Conservation (phyloP, 148 eudicot genomes). For the Polygonum aviculare region DNA sequence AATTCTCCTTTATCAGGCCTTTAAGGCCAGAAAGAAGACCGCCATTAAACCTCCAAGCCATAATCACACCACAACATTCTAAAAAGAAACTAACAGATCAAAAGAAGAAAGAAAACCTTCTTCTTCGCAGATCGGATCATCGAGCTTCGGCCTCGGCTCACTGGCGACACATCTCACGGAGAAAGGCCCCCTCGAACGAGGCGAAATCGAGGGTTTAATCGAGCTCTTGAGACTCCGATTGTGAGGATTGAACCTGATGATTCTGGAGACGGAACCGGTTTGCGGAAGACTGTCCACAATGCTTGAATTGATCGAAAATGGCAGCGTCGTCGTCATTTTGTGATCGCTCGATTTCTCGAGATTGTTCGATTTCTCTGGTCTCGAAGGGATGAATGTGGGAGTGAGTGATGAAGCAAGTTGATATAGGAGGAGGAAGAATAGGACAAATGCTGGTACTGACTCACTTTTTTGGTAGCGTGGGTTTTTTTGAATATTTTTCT, state of each 20-base stretch:
- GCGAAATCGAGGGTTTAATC: slow-evolving; percentile 8
- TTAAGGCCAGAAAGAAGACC: not conserved
- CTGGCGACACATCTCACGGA: not conserved
- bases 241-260: slow-evolving; percentile 8
- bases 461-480: not conserved
- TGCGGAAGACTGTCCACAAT: not conserved
- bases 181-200: not conserved
- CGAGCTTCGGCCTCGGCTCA: not conserved
- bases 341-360: not conserved
- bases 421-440: slow-evolving; percentile 5
- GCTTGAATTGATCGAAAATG: slow-evolving; percentile 10
- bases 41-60: too few species aligned
- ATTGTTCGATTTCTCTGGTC: not conserved
- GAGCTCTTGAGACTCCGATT: not conserved
- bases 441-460: slow-evolving; percentile 10
- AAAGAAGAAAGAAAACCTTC: not conserved
- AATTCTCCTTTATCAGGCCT: not conserved
- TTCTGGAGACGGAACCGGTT: slow-evolving; percentile 6
- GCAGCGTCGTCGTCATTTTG: not conserved
- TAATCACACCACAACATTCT: not conserved
- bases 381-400: not conserved
- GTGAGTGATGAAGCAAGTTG: slow-evolving; percentile 6
- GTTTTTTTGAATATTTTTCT: not conserved
- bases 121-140: slow-evolving; percentile 1
- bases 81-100: not conserved